Evolutionary conservation across 306 rosid genomes (phyloP).

Genomic region (Rosa lucieae): DNA sequence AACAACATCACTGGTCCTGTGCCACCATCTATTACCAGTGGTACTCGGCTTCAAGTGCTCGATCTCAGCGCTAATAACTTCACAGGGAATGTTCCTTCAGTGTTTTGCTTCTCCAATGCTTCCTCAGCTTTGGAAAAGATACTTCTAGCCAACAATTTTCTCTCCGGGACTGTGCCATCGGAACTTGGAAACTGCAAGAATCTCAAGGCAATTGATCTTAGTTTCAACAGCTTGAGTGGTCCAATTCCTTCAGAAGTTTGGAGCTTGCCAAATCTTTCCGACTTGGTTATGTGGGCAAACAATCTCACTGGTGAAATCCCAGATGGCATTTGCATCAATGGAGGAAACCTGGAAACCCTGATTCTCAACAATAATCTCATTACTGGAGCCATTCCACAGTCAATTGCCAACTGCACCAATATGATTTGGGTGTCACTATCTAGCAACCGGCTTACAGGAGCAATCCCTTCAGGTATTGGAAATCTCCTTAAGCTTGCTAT

Average conservation of each 20-base stretch:
- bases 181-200: slow-evolving; percentile 58
- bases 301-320: slow-evolving; percentile 62
- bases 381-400: slow-evolving; percentile 56
- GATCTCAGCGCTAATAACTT: slow-evolving; percentile 65
- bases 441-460: slow-evolving; percentile 53
- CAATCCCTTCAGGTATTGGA: slow-evolving; percentile 62
- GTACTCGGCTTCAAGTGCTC: slow-evolving; percentile 48
- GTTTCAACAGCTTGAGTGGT: slow-evolving; percentile 66
- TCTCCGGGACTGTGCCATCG: slow-evolving; percentile 49
- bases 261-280: slow-evolving; percentile 57
- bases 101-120: slow-evolving; percentile 37
- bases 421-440: slow-evolving; percentile 69
- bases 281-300: slow-evolving; percentile 79
- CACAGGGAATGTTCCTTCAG: slow-evolving; percentile 49
- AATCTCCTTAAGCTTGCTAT: slow-evolving; percentile 52
- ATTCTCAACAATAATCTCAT: slow-evolving; percentile 62
- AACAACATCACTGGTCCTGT: slow-evolving; percentile 62
- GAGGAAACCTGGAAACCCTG: slow-evolving; percentile 56
- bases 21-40: slow-evolving; percentile 51
- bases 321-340: slow-evolving; percentile 50
- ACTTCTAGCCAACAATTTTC: slow-evolving; percentile 49
- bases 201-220: slow-evolving; percentile 55
- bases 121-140: slow-evolving; percentile 47
- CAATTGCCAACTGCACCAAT: slow-evolving; percentile 61
- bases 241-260: slow-evolving; percentile 58